Evolutionary conservation across 257 asterid species (phyloP).

Genomic region (Cynanchum wilfordii): DNA sequence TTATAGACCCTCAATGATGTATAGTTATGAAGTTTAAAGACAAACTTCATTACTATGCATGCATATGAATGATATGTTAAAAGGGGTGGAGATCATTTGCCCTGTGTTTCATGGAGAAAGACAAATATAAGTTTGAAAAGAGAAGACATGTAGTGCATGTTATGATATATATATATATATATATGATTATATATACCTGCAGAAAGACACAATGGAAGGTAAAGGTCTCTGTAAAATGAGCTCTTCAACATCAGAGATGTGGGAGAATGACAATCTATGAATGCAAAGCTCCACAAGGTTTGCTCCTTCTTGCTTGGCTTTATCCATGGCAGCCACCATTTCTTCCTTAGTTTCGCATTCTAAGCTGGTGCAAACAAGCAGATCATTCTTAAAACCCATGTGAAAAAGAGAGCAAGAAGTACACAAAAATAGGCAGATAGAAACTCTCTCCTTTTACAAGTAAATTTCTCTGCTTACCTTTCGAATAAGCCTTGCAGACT

Average conservation of each 20-base stretch:
- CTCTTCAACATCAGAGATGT: slow-evolving; percentile 35
- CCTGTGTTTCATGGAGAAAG: neutral
- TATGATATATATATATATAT: neutral
- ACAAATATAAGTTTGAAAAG: neutral
- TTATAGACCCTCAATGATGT: too few relatives aligned
- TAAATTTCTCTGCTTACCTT: neutral
- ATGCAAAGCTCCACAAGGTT: slow-evolving; percentile 52
- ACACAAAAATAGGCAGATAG: neutral
- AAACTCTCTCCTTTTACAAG: neutral
- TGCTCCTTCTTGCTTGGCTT: slow-evolving; percentile 59
- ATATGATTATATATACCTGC: slow-evolving; percentile 30
- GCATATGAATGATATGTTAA: neutral
- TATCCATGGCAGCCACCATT: slow-evolving; percentile 33
- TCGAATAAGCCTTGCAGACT: too few relatives aligned
- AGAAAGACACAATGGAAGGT: slow-evolving; percentile 47
- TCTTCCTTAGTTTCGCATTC: slow-evolving; percentile 45
- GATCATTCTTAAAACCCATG: slow-evolving; percentile 39
- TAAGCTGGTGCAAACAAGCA: slow-evolving; percentile 35
- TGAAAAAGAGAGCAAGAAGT: neutral
- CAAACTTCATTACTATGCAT: too few relatives aligned
- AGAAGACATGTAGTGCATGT: neutral
- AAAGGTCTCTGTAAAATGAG: slow-evolving; percentile 31
- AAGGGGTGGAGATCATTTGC: neutral
- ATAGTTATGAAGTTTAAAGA: too few relatives aligned
- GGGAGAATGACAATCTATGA: slow-evolving; percentile 37